Conservation (phyloP, 2,329 filamentous ascomycete genomes). For the Decorospora gaudefroyi region DNA sequence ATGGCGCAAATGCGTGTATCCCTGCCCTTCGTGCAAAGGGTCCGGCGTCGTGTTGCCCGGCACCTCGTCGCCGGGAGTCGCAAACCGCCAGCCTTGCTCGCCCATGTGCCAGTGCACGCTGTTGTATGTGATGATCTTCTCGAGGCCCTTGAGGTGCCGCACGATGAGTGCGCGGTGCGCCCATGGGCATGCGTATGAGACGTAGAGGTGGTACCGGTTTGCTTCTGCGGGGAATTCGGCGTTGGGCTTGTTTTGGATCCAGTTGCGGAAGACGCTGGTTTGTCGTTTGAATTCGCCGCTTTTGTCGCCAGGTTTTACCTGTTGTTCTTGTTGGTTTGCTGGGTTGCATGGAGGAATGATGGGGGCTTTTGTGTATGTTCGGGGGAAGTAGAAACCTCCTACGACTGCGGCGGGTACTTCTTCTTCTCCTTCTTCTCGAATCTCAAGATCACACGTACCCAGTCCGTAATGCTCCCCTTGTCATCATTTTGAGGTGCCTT, state of each 20-base stretch:
- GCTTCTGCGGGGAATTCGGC: constrained; percentile 83
- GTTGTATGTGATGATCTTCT: constrained; percentile 77
- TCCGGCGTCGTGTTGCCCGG: constrained; percentile 62
- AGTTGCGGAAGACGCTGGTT: constrained; percentile 78
- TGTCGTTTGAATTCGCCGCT: constrained; percentile 93
- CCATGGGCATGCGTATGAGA: constrained; percentile 95
- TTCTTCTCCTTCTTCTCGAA: no score
- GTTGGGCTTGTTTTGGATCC: constrained; percentile 71
- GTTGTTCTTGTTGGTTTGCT: not conserved
- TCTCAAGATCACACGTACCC: constrained; percentile 8
- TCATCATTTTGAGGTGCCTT: constrained; percentile 12
- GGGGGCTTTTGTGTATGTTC: not conserved
- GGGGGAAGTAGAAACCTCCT: no score
- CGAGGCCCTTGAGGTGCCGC: constrained; percentile 86
- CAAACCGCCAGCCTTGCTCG: constrained; percentile 81
- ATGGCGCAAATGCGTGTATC: constrained; percentile 74
- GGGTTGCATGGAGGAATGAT: no score
- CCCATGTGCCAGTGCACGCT: constrained; percentile 92
- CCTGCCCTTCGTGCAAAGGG: constrained; percentile 67
- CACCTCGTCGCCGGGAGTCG: constrained; percentile 64
- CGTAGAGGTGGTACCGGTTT: constrained; percentile 90
- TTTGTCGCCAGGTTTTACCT: constrained; percentile 62
- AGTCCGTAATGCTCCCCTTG: constrained; percentile 10
- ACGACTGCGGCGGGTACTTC: no score
- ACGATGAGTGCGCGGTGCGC: constrained; percentile 87